phyloP scores from a whole-genome alignment of 2,329 filamentous ascomycete genomes.

The Diaporthe sp. region DNA sequence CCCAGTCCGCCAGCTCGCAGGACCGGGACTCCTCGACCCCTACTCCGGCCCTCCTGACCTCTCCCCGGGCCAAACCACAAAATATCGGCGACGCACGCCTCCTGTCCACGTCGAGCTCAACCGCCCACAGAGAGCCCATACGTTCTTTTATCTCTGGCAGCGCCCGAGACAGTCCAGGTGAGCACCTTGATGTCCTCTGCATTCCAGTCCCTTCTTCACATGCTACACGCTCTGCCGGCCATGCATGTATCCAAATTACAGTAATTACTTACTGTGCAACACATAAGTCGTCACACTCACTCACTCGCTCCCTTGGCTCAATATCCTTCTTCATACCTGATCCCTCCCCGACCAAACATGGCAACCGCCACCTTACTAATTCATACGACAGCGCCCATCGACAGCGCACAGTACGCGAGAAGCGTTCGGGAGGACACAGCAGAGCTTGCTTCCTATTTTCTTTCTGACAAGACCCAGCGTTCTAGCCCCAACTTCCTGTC shows the following conservation, averaged over 20 bases:
- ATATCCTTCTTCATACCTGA: background rate
- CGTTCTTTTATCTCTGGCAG: constrained; percentile 80
- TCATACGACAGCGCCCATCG: constrained; percentile 63
- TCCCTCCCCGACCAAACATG: background rate
- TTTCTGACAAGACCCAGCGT: constrained; percentile 72
- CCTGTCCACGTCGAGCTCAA: constrained; percentile 59
- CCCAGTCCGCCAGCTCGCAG: constrained; percentile 50
- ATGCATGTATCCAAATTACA: constrained; percentile 1
- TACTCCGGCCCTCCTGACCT: constrained; percentile 42
- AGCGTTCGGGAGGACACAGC: constrained; percentile 89
- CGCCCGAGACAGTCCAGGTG: constrained; percentile 71
- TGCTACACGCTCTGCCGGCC: background rate
- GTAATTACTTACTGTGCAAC: constrained; percentile 4
- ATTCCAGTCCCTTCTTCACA: constrained; percentile 23
- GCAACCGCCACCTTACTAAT: constrained; percentile 36
- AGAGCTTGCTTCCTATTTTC: constrained; percentile 85
- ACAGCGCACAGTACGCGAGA: constrained; percentile 81
- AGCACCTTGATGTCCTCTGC: constrained; percentile 37
- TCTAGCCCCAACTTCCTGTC: constrained; percentile 62
- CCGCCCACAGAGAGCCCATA: constrained; percentile 73
- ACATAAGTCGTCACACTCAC: constrained; percentile 6
- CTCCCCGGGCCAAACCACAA: constrained; percentile 42
- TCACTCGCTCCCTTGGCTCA: background rate
- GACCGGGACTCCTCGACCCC: constrained; percentile 48
- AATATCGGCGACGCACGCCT: constrained; percentile 49